phyloP scores from a whole-genome alignment of 179 eudicot genomes.

The Beta lomatogona region DNA sequence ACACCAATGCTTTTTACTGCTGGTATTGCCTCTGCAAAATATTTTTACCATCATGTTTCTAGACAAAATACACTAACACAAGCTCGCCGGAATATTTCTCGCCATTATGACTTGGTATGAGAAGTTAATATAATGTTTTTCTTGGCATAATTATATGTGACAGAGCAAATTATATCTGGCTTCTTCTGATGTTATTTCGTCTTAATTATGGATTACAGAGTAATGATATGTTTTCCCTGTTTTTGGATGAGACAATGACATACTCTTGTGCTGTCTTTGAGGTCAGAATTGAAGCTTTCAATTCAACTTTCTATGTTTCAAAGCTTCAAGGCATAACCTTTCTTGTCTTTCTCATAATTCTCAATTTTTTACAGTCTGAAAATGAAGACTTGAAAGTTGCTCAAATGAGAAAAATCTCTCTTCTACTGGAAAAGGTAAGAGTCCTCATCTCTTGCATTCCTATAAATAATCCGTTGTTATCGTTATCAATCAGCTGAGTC shows the following conservation, averaged over 20 bases:
- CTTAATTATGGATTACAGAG: constrained; percentile 46
- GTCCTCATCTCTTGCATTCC: neutral
- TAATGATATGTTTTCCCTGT: constrained; percentile 83
- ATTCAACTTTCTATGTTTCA: neutral
- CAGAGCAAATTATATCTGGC: neutral
- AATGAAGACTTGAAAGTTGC: constrained; percentile 79
- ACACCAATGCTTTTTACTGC: constrained; percentile 83
- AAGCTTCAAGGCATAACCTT: neutral
- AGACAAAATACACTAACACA: constrained; percentile 80
- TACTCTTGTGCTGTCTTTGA: constrained; percentile 90
- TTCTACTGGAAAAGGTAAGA: constrained; percentile 69
- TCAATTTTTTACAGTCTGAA: constrained; percentile 44
- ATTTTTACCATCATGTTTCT: constrained; percentile 66
- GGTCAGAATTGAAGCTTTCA: constrained; percentile 43
- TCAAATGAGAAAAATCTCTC: constrained; percentile 75
- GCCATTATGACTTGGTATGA: constrained; percentile 92
- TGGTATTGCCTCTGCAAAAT: constrained; percentile 78
- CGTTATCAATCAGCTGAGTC: neutral
- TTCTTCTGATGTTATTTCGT: neutral
- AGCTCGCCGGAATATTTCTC: constrained; percentile 90
- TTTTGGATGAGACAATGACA: constrained; percentile 95
- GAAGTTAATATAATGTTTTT: neutral
- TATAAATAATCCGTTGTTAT: neutral
- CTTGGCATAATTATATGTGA: neutral
- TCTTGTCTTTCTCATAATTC: neutral